Conservation (phyloP, 2,329 filamentous ascomycete genomes). For the Alternaria burnsii region DNA sequence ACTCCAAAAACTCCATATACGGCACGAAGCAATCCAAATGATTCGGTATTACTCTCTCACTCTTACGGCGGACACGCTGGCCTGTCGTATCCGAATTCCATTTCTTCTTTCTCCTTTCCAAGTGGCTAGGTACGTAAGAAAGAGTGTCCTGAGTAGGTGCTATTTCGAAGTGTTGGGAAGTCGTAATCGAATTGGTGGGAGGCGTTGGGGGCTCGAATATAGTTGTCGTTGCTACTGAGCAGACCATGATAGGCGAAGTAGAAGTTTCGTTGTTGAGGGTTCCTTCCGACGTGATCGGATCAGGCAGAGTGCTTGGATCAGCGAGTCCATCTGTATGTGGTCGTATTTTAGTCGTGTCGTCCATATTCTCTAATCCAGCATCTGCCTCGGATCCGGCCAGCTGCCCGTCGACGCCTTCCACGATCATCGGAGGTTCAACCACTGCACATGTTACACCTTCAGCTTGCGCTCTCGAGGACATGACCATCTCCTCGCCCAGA, state of each 20-base stretch:
- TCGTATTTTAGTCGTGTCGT: background rate
- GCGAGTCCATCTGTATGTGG: background rate
- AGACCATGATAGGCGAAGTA: background rate
- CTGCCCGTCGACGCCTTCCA: background rate
- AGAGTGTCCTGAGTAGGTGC: background rate
- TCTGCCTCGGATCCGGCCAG: background rate
- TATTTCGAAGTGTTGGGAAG: background rate
- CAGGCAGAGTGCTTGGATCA: background rate
- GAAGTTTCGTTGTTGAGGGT: background rate
- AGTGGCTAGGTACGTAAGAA: background rate
- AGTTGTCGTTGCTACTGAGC: background rate
- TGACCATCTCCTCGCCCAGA: constrained; percentile 1
- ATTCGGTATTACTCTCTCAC: background rate
- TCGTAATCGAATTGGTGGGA: background rate
- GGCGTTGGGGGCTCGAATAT: background rate
- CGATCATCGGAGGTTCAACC: background rate
- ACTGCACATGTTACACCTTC: background rate
- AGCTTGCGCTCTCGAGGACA: background rate
- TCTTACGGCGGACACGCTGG: background rate
- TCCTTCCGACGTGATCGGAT: background rate
- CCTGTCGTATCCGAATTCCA: background rate
- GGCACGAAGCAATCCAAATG: background rate
- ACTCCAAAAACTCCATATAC: background rate
- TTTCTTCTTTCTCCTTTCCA: background rate
- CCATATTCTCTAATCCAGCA: background rate